phyloP scores from a whole-genome alignment of 1,284 basidiomycete species.

The Acaromyces ingoldii region DNA sequence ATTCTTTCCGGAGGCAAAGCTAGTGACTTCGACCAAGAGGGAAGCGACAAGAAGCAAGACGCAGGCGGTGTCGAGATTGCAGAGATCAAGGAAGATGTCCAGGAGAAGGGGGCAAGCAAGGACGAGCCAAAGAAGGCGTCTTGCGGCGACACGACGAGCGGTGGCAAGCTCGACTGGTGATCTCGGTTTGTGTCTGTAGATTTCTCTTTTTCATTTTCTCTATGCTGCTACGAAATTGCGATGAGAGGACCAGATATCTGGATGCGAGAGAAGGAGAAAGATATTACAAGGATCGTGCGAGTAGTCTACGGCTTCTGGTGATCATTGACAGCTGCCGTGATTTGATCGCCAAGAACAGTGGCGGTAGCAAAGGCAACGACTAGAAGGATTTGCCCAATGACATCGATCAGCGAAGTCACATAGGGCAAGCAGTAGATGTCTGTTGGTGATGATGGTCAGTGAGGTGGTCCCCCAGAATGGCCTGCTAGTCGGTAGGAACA shows the following conservation, averaged over 20 bases:
- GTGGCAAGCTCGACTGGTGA: slow-evolving; percentile 10
- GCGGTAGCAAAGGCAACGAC: slow-evolving; percentile 55
- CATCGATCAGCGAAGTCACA: slow-evolving; percentile 82
- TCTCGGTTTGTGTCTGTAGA: background rate
- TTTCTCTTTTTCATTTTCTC: background rate
- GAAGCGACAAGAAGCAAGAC: background rate
- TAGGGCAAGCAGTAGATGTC: slow-evolving; percentile 82
- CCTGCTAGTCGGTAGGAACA: background rate
- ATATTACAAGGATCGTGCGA: no score
- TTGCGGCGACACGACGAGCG: slow-evolving; percentile 1
- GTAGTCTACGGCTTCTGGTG: background rate
- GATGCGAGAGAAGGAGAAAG: no score
- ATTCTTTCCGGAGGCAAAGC: slow-evolving; percentile 10
- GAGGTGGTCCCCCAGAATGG: background rate
- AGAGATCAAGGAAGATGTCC: slow-evolving; percentile 8
- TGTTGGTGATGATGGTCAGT: slow-evolving; percentile 9
- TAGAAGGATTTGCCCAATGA: slow-evolving; percentile 80
- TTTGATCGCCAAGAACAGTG: slow-evolving; percentile 10
- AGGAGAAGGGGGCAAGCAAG: background rate
- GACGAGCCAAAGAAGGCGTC: slow-evolving; percentile 2
- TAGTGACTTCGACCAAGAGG: background rate
- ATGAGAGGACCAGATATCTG: no score
- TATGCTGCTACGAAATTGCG: no score
- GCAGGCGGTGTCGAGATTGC: slow-evolving; percentile 12
- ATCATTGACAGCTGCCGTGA: slow-evolving; percentile 12